Conservation (phyloP, 805 yeast genomes). For the Candida boidinii region DNA sequence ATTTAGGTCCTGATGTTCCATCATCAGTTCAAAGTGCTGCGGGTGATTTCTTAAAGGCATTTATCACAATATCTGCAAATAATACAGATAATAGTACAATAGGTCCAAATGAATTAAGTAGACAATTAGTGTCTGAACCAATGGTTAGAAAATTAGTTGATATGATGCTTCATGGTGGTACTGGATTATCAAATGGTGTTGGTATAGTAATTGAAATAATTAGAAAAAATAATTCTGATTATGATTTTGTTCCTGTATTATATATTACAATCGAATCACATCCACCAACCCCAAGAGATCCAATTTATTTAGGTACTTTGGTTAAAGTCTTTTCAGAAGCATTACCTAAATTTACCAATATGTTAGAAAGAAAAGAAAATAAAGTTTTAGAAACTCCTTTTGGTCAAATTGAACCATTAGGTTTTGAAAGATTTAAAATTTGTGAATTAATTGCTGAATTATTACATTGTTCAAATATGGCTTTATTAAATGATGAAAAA, state of each 20-base stretch:
- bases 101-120: slow-evolving; percentile 91
- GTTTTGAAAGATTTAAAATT: slow-evolving; percentile 84
- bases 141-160: slow-evolving; percentile 60
- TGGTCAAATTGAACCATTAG: slow-evolving; percentile 65
- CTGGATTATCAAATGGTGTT: slow-evolving; percentile 89
- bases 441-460: slow-evolving; percentile 92
- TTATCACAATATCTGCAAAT: slow-evolving; percentile 89
- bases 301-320: slow-evolving; percentile 83
- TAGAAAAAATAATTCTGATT: slow-evolving; percentile 92
- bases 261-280: slow-evolving; percentile 77
- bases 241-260: slow-evolving; percentile 81
- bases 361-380: slow-evolving; percentile 36
- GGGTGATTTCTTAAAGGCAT: slow-evolving; percentile 90
- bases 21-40: slow-evolving; percentile 85
- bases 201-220: slow-evolving; percentile 91
- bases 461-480: slow-evolving; percentile 97
- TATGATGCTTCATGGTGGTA: slow-evolving; percentile 75
- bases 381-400: slow-evolving; percentile 51
- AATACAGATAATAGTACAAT: slow-evolving; percentile 85
- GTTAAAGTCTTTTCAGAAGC: slow-evolving; percentile 69
- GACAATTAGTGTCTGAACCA: slow-evolving; percentile 76
- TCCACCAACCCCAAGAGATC: slow-evolving; percentile 90
- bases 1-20: slow-evolving; percentile 57
- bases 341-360: slow-evolving; percentile 58
- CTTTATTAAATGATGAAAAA: slow-evolving; percentile 65